These are phyloP conservation scores for Oryza coarctata DNA, from an alignment of 176 grass and related monocot species.

Conservation along the genomic window DNA sequence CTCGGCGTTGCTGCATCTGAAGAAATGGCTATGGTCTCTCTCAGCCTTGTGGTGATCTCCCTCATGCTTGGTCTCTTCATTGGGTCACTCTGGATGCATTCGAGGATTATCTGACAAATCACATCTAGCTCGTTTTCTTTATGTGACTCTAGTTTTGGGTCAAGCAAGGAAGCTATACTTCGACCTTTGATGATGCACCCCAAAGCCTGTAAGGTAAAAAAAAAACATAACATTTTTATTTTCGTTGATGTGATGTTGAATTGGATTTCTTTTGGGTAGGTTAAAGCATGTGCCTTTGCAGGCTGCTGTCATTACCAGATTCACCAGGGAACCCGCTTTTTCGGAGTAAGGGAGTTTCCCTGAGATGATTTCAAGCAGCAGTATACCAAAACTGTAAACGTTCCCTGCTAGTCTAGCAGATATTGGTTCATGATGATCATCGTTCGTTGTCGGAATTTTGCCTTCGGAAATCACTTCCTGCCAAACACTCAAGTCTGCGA, in stretches of 20 bases:
- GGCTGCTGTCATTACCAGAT: constrained; percentile 42
- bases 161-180: constrained; percentile 40
- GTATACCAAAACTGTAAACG: constrained; percentile 61
- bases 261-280: background rate
- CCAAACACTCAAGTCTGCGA: constrained; percentile 71
- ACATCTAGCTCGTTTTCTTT: constrained; percentile 47
- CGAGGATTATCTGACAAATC: constrained; percentile 59
- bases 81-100: constrained; percentile 57
- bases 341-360: constrained; percentile 51
- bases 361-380: constrained; percentile 85
- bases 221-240: background rate
- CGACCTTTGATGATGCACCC: constrained; percentile 45
- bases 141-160: constrained; percentile 47
- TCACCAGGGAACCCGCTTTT: constrained; percentile 41
- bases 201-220: constrained; percentile 42
- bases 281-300: background rate
- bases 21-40: constrained; percentile 50
- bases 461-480: constrained; percentile 46
- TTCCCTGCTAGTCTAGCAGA: constrained; percentile 53
- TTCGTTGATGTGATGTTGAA: background rate
- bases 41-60: constrained; percentile 50
- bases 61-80: constrained; percentile 60
- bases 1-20: constrained; percentile 71
- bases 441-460: constrained; percentile 16
- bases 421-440: constrained; percentile 8